Percentiles rank a stretch among this genome's conserved stretches.
Evolutionary conservation across 176 grass and related monocot species (phyloP).

Genomic region (Raddia distichophylla): DNA sequence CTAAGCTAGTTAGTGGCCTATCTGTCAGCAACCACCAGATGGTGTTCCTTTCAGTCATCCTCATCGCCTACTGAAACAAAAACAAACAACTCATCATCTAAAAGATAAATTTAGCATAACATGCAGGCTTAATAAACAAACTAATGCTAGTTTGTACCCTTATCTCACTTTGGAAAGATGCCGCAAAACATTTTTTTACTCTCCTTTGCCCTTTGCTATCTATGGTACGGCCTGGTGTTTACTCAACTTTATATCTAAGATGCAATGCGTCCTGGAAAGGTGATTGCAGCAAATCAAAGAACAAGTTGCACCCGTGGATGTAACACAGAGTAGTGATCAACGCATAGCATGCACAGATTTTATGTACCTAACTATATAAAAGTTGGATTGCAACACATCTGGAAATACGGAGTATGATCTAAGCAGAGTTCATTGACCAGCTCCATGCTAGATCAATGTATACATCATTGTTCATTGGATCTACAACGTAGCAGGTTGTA

Average conservation of each 20-base stretch:
- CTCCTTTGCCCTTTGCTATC: constrained; percentile 3
- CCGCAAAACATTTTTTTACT: not conserved
- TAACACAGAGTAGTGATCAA: constrained; percentile 3
- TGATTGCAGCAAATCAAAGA: constrained; percentile 24
- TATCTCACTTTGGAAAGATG: constrained; percentile 47
- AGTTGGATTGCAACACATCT: not conserved
- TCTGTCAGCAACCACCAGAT: constrained; percentile 41
- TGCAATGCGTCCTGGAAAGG: constrained; percentile 31
- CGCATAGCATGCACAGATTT: constrained; percentile 18
- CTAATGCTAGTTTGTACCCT: constrained; percentile 16
- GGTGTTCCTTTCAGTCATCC: constrained; percentile 34
- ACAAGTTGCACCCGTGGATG: constrained; percentile 21
- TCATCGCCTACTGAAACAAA: constrained; percentile 7
- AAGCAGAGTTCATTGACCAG: not conserved
- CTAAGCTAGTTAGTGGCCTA: constrained; percentile 21
- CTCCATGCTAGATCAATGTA: not conserved
- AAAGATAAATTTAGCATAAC: constrained; percentile 5
- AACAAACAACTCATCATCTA: not conserved
- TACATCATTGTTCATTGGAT: constrained; percentile 19
- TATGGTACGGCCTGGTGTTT: constrained; percentile 10
- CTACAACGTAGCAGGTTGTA: constrained; percentile 22
- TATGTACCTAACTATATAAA: constrained; percentile 4
- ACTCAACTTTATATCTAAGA: constrained; percentile 36
- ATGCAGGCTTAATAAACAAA: constrained; percentile 21
- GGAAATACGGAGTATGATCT: constrained; percentile 34